Evolutionary conservation across 805 yeast species (phyloP).

Genomic region (Lipomyces lipofer): DNA sequence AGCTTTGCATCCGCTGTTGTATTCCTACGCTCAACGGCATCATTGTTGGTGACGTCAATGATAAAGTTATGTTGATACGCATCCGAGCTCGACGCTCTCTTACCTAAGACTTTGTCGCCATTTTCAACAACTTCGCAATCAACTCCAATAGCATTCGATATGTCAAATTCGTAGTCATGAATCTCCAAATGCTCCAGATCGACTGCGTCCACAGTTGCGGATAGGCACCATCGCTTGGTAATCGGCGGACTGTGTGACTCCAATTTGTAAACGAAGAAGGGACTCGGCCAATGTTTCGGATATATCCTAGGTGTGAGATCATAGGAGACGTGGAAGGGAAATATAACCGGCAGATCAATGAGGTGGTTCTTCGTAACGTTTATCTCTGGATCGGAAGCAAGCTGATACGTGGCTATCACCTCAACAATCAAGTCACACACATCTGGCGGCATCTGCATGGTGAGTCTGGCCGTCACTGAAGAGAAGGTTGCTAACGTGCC

Average conservation of each 20-base stretch:
- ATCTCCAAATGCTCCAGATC: conserved; percentile 33
- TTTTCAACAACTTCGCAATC: conserved; percentile 14
- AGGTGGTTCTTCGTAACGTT: conserved; percentile 15
- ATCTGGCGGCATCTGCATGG: conserved; percentile 17
- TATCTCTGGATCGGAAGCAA: conserved; percentile 26
- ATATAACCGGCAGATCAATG: conserved; percentile 36
- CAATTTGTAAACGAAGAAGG: conserved; percentile 38
- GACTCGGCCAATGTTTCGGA: conserved; percentile 42
- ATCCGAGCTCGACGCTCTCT: conserved; percentile 15
- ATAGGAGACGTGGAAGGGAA: conserved; percentile 42
- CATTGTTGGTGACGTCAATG: conserved; percentile 29
- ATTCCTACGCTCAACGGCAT: conserved; percentile 26
- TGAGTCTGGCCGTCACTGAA: too few relatives aligned
- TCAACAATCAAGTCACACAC: conserved; percentile 22
- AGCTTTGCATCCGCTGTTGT: conserved; percentile 35
- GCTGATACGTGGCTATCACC: conserved; percentile 19
- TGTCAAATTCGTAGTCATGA: conserved; percentile 29
- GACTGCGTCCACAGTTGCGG: conserved; percentile 36
- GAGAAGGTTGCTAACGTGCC: background rate
- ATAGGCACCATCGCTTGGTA: conserved; percentile 40
- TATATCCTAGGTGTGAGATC: conserved; percentile 41
- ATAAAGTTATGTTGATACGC: conserved; percentile 30
- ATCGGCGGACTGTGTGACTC: conserved; percentile 37
- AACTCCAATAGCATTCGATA: conserved; percentile 31
- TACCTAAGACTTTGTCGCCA: conserved; percentile 1